These are phyloP conservation scores for Lasiosphaeria ovina DNA, from an alignment of 495 filamentous ascomycete genomes.

Conservation along the genomic window DNA sequence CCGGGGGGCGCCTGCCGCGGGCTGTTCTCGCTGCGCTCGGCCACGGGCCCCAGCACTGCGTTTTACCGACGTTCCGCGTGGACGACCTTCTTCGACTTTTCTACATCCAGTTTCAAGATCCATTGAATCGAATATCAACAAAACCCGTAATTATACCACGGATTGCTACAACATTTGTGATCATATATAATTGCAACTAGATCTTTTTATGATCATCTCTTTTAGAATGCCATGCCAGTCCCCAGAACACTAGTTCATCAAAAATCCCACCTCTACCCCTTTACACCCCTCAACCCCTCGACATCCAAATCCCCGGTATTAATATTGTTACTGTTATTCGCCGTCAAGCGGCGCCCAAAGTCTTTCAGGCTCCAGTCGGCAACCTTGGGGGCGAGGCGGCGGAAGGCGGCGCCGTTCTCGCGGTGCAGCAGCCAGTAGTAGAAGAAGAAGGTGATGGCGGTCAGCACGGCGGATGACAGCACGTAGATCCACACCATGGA, in stretches of 20 bases:
- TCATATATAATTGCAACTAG: neutral
- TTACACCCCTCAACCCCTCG: slow-evolving; percentile 6
- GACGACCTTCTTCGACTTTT: neutral
- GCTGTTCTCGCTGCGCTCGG: too few species aligned
- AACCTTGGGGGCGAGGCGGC: slow-evolving; percentile 23
- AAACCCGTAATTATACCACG: neutral
- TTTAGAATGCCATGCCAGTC: neutral
- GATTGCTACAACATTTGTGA: neutral
- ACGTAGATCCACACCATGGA: slow-evolving; percentile 30
- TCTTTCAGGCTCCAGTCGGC: slow-evolving; percentile 16
- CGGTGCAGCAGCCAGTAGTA: slow-evolving; percentile 28
- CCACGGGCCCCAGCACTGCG: too few species aligned
- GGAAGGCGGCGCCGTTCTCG: slow-evolving; percentile 16
- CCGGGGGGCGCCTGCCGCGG: too few species aligned
- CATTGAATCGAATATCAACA: neutral
- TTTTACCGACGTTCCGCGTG: too few species aligned
- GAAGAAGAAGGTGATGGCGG: slow-evolving; percentile 21
- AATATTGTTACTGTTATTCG: neutral
- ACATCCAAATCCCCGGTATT: neutral
- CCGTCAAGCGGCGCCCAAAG: slow-evolving; percentile 8
- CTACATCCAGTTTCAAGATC: neutral
- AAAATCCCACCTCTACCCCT: neutral
- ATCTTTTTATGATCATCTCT: neutral
- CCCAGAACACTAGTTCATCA: neutral
- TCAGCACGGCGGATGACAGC: slow-evolving; percentile 18